These are phyloP conservation scores for Apiospora koreana DNA, from an alignment of 2,329 filamentous ascomycete genomes.

Conservation along the genomic window DNA sequence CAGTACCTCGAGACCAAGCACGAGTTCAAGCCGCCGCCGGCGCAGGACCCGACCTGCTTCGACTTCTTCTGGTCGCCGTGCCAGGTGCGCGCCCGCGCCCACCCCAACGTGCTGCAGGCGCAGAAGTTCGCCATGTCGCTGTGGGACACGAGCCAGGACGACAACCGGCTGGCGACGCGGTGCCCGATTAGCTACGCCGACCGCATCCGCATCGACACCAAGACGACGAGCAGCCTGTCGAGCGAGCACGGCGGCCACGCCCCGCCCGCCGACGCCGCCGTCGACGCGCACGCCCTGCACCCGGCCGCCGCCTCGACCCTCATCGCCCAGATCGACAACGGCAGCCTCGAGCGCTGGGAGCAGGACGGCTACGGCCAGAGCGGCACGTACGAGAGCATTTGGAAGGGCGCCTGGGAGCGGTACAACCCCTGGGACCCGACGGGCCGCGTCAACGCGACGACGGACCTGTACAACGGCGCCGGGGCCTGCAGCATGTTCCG, in stretches of 20 bases:
- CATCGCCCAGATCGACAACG: conserved; percentile 70
- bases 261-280: conserved; percentile 28
- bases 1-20: conserved; percentile 56
- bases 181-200: conserved; percentile 70
- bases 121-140: conserved; percentile 68
- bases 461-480: conserved; percentile 59
- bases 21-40: conserved; percentile 54
- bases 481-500: conserved; percentile 60
- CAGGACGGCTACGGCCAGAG: conserved; percentile 63
- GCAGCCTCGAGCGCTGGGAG: conserved; percentile 73
- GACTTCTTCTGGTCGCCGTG: conserved; percentile 75
- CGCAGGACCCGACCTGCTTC: conserved; percentile 67
- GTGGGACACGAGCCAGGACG: conserved; percentile 59
- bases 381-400: conserved; percentile 57
- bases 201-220: conserved; percentile 65
- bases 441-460: conserved; percentile 53
- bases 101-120: conserved; percentile 62
- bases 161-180: conserved; percentile 55
- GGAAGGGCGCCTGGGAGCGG: conserved; percentile 55
- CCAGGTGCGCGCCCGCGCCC: conserved; percentile 67
- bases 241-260: conserved; percentile 29
- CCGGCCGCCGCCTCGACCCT: conserved; percentile 42
- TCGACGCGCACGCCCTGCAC: conserved; percentile 38
- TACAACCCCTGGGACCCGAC: conserved; percentile 59
- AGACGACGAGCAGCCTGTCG: conserved; percentile 39